A percentile compares a stretch with the other conserved stretches of the same genome.
phyloP scores from a whole-genome alignment of 1,284 basidiomycete species.

The Cutaneotrichosporon arboriforme region DNA sequence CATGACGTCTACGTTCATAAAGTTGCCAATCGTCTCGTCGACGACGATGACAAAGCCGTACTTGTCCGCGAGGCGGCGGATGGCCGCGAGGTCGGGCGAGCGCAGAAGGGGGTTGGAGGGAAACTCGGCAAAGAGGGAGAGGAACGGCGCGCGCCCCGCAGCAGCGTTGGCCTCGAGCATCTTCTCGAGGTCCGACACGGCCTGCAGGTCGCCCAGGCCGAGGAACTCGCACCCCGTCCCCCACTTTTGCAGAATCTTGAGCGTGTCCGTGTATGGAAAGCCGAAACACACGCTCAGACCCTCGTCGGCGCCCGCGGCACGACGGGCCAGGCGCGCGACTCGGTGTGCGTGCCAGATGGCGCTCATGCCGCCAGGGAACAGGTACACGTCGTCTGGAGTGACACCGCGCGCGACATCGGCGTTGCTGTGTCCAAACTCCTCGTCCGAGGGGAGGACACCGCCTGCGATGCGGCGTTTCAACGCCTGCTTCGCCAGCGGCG shows the following conservation, averaged over 20 bases:
- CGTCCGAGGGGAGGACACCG: slow-evolving; percentile 64
- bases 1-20: slow-evolving; percentile 88
- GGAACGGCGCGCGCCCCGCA: slow-evolving; percentile 43
- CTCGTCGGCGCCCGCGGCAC: slow-evolving; percentile 37
- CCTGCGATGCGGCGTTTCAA: slow-evolving; percentile 84
- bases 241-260: slow-evolving; percentile 95
- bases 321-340: slow-evolving; percentile 55
- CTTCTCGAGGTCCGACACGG: slow-evolving; percentile 67
- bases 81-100: slow-evolving; percentile 69
- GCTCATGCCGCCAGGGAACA: slow-evolving; percentile 84
- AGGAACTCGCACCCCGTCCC: slow-evolving; percentile 90
- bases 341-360: slow-evolving; percentile 90
- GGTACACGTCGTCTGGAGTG: slow-evolving; percentile 77
- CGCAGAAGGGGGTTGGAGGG: slow-evolving; percentile 91
- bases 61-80: slow-evolving; percentile 77
- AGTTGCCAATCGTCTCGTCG: slow-evolving; percentile 96
- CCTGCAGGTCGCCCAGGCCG: slow-evolving; percentile 70
- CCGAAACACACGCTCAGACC: slow-evolving; percentile 92
- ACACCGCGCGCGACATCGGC: slow-evolving; percentile 49
- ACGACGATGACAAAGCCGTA: slow-evolving; percentile 84
- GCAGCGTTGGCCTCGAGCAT: slow-evolving; percentile 53
- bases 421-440: slow-evolving; percentile 17
- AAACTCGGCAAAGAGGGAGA: slow-evolving; percentile 66
- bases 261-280: slow-evolving; percentile 96
- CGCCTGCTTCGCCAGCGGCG: slow-evolving; percentile 74